Evolutionary conservation across 805 yeast species (phyloP), one percentile per base, ranked within the genome.

Genomic region (Candida cerambycidarum): DNA sequence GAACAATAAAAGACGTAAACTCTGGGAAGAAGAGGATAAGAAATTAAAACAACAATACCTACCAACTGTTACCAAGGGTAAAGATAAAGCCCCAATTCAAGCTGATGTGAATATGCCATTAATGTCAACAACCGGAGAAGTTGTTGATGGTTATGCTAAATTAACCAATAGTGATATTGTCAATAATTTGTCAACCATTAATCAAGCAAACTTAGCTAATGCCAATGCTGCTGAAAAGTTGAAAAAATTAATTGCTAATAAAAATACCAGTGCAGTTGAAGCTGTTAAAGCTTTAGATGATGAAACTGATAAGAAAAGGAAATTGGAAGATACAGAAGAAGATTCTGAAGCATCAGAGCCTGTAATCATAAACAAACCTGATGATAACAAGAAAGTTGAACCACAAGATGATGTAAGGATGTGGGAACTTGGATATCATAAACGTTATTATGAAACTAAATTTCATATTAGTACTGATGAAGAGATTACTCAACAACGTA

Each of bases 361-460:
- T 28, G 32, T 59, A 2, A 44, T 46, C 14, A 15, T 46, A 13
- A 46, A 49, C 31, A 29, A 25, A 34, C 12, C 50, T 42, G 43
- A 40, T 46, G 36, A 38, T 18, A 25, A 36, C 23, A 52, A 57
- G 32, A 54, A 56, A 41, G 43, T 42, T 24, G 54, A 32, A 32
- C 58, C 58, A 29, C 71, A 61, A 24, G 81, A 76, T 45, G 65
- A 72, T 6, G 83, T 90, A 25, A 78, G 81, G 51, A 64, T 88
- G 48, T 84, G 87, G 81, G 95, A 89, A 59, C 83, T 93, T 0
- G 99, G 99, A 0, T 93, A 87, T 63, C 78, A 78, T 39, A 79
- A 76, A 42, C 71, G 99, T 38, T 93, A 93, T 62, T 93, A 93
- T 58, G 68, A 73, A 45, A 69, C 76, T 31, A 93, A 93, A 63